A percentile compares a stretch with the other conserved stretches of the same genome.
Conservation (phyloP, 1,284 basidiomycete genomes). For the Ustilago esculenta region DNA sequence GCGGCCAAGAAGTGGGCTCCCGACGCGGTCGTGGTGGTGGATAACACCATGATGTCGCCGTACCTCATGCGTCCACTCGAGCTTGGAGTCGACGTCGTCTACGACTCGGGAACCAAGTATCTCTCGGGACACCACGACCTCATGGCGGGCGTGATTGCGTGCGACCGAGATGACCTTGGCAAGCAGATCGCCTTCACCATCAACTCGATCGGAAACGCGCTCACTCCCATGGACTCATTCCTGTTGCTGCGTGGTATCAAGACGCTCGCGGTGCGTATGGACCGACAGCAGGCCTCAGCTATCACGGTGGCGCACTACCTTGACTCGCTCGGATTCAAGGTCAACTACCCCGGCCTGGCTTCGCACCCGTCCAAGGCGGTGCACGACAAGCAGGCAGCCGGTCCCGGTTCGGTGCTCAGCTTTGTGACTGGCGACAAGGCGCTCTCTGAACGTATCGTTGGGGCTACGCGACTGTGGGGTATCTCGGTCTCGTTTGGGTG, state of each 20-base stretch:
- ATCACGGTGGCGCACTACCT: constrained; percentile 88
- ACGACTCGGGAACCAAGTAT: constrained; percentile 98
- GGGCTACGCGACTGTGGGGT: constrained; percentile 91
- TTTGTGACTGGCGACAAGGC: constrained; percentile 93
- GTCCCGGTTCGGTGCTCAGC: constrained; percentile 91
- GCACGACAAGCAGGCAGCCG: constrained; percentile 80
- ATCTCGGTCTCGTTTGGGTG: constrained; percentile 98
- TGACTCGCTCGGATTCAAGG: constrained; percentile 84
- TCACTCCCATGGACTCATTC: constrained; percentile 84
- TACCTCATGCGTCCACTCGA: constrained; percentile 95
- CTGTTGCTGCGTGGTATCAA: constrained; percentile 94
- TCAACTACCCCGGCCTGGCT: constrained; percentile 91
- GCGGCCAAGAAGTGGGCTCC: constrained; percentile 60
- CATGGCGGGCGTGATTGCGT: constrained; percentile 81
- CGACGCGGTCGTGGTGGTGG: constrained; percentile 69
- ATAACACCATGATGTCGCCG: constrained; percentile 99
- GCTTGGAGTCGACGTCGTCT: constrained; percentile 94
- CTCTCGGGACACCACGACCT: constrained; percentile 97
- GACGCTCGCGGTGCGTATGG: constrained; percentile 95
- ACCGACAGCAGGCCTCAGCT: constrained; percentile 87
- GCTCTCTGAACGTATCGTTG: constrained; percentile 90
- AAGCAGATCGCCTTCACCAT: constrained; percentile 90
- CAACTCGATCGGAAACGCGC: constrained; percentile 96
- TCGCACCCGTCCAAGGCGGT: constrained; percentile 84
- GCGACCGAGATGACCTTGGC: constrained; percentile 88